Percentiles rank a stretch among this genome's conserved stretches.
phyloP scores from a whole-genome alignment of 2,329 filamentous ascomycete genomes.

The Scytalidium sp. region DNA sequence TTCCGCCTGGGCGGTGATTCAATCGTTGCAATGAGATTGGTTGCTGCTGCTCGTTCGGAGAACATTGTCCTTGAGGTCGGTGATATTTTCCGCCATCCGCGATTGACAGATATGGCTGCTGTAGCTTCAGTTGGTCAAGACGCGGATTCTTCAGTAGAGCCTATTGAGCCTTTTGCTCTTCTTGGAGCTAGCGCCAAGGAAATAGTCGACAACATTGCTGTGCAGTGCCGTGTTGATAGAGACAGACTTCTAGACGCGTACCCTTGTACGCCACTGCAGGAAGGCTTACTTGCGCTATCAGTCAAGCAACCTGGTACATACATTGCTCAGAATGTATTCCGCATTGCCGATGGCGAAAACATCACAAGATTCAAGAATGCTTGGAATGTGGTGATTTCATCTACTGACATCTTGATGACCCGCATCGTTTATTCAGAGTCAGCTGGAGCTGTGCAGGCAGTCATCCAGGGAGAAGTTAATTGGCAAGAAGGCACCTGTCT shows the following conservation, averaged over 20 bases:
- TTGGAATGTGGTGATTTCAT: too few species aligned
- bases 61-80: background rate
- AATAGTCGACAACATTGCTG: too few species aligned
- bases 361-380: too few species aligned
- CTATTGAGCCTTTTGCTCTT: too few species aligned
- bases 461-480: background rate
- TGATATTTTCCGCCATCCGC: too few species aligned
- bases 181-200: too few species aligned
- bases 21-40: constrained; percentile 40
- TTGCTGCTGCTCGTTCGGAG: constrained; percentile 30
- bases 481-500: too few species aligned
- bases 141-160: too few species aligned
- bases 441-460: background rate
- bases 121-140: background rate
- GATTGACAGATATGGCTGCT: background rate
- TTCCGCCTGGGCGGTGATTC: constrained; percentile 40
- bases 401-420: too few species aligned
- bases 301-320: constrained; percentile 28
- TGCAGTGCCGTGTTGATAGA: too few species aligned
- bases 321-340: constrained; percentile 19
- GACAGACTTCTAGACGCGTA: constrained; percentile 32
- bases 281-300: constrained; percentile 33
- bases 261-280: constrained; percentile 33
- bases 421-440: background rate
- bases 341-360: too few species aligned